Conservation (phyloP, 2,329 filamentous ascomycete species). For the Beauveria medogensis region DNA sequence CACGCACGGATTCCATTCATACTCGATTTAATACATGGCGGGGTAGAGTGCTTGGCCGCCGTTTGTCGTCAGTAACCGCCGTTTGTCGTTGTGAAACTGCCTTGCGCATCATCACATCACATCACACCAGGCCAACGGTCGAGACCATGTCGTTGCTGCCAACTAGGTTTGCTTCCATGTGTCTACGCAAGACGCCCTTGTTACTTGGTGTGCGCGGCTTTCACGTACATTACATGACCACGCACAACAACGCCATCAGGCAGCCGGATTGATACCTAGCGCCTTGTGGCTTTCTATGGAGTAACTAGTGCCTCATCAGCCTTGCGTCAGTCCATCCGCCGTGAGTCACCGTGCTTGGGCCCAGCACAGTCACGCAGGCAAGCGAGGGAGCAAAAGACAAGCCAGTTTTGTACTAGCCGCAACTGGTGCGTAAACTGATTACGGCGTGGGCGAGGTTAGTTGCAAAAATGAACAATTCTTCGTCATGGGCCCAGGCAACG, state of each 20-base stretch:
- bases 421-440: neutral
- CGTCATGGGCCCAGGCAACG: too few species aligned
- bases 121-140: too few species aligned
- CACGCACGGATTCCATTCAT: too few species aligned
- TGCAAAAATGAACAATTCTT: too few species aligned
- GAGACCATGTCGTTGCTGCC: neutral
- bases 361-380: neutral
- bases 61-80: too few species aligned
- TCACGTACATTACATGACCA: neutral
- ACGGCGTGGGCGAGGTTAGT: too few species aligned
- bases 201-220: constrained; percentile 3
- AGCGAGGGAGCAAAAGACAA: too few species aligned
- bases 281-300: neutral
- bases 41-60: too few species aligned
- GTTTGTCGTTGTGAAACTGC: too few species aligned
- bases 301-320: neutral
- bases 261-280: neutral
- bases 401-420: neutral
- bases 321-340: neutral
- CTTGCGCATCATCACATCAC: too few species aligned
- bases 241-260: neutral
- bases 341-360: constrained; percentile 1
- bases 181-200: neutral
- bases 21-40: too few species aligned
- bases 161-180: neutral